Evolutionary conservation across 2,329 filamentous ascomycete genomes (phyloP), one percentile per base, ranked within the genome.

Genomic region (Ceratocystis smalleyi): DNA sequence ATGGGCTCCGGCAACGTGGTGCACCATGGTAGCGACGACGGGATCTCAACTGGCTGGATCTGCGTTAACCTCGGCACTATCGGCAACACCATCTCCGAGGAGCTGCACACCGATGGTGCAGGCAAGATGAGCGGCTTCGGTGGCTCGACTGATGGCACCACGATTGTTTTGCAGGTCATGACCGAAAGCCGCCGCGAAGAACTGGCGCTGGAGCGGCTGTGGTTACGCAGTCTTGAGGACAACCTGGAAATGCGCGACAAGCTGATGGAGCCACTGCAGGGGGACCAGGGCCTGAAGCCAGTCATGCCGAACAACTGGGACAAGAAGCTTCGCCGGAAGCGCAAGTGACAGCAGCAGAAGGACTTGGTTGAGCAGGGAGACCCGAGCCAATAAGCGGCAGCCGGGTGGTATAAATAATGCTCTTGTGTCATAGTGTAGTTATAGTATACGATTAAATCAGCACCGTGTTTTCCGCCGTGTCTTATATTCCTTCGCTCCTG

Each of bases 1-100:
- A 77, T 95, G 69, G 90, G 88, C 15, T 87, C 82, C 66, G 84
- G 84, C 1, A 82, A 83, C 0, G 83, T 84, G n/a, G 79, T 81
- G 59, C 78, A 83, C 5, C 82, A 83, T 10, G 81, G 81, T 59
- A 77, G 81, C 1, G 91, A 96, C 69, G 89, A 96, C 71, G 92
- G 91, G 1, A 88, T 96, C 62, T 86, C 87, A 12, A 96, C 92
- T 0, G 91, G 91, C 8, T 99, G 94, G 94, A 87, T 99, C 22
- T 99, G 94, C 74, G 88, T 97, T 67, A 95, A 96, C 72, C 81
- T 94, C 8, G 89, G 89, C 3, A 82, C 82, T 17, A 79, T 90
- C 0, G 82, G 86, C 54, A 80, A 81, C 24, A 77, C 79, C n/a
- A 70, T 72, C 17, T 71, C 72, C 7, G 78, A 82, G 67, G 71